A percentile compares a stretch with the other conserved stretches of the same genome.
Conservation (phyloP, 73 alveolate species). For the Tetrahymena malaccensis region DNA sequence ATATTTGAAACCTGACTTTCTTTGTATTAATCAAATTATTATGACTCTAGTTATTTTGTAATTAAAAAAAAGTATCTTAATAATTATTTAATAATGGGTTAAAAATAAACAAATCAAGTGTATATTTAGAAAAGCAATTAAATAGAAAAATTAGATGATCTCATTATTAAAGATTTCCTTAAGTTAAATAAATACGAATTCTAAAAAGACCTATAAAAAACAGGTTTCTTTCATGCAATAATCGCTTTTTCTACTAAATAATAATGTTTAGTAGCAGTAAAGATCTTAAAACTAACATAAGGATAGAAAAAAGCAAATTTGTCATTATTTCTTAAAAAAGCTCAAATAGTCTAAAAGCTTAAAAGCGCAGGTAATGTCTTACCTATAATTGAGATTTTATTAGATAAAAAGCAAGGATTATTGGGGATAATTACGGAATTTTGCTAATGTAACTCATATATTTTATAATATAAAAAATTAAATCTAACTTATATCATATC, state of each 20-base stretch:
- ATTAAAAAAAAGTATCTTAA: too few relatives aligned
- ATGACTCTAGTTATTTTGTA: too few relatives aligned
- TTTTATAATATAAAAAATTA: too few relatives aligned
- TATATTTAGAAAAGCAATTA: too few relatives aligned
- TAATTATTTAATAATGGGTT: too few relatives aligned
- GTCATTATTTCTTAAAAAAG: too few relatives aligned
- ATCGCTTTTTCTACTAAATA: background rate
- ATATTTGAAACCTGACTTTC: too few relatives aligned
- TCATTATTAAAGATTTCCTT: background rate
- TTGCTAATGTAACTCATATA: background rate
- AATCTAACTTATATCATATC: background rate
- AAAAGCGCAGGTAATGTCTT: background rate
- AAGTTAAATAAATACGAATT: background rate
- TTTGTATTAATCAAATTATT: too few relatives aligned
- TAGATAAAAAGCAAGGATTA: background rate
- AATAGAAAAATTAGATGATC: background rate
- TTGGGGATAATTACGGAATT: background rate
- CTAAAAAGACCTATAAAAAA: background rate
- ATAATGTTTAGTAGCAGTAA: background rate
- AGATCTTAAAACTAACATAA: too few relatives aligned
- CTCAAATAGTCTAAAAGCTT: background rate
- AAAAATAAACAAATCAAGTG: too few relatives aligned
- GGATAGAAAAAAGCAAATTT: background rate
- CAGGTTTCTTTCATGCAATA: background rate
- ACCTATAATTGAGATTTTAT: background rate